Evolutionary conservation across 2,329 filamentous ascomycete species (phyloP), one percentile per base, ranked within the genome.

Genomic region (Pestalotiopsis fici): DNA sequence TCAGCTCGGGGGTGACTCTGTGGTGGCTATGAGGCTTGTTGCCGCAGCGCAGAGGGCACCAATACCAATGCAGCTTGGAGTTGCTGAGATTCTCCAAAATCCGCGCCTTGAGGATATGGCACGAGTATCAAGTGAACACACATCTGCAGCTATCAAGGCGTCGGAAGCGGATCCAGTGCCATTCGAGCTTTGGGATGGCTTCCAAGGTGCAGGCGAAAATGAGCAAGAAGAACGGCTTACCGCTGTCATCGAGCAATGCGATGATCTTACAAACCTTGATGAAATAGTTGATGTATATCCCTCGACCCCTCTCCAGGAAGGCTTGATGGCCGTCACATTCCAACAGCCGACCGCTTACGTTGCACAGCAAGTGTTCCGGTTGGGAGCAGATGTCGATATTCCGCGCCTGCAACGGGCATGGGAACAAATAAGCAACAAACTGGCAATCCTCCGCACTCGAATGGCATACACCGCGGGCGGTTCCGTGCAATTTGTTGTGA

Each of bases 261-360:
- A 15, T 4, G 59, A 39, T 37, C 25, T 61, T n/a, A 7, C 59
- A 12, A 27, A 27, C 18, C 59, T 27, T 37, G 59, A 61, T 35
- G 59, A 61, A 4, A 61, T 61, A 9, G 13, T 61, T 61, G 75
- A 78, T 65, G 64, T 74, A 2, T 77, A 74, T 54, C 76, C 76
- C 2, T 72, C 71, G 65, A 71, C 74, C 2, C 66, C 73, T 2
- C 62, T 77, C 3, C 76, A 78, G 56, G 71, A 74, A 64, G 74
- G 75, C 9, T 68, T 78, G 6, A 68, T 79, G 60, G 71, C 74
- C 2, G 57, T 77, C 1, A 71, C 76, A 12, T 60, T 64, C 25
- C 68, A 70, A n/a, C 50, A 69, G 9, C 15, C 67, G 4, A 76
- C 74, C 7, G 71, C 71, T 7, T 79, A 79, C 59, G 68, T 77